Evolutionary conservation across 2,329 filamentous ascomycete genomes (phyloP).

Genomic region (Exutisphaerella laricina): DNA sequence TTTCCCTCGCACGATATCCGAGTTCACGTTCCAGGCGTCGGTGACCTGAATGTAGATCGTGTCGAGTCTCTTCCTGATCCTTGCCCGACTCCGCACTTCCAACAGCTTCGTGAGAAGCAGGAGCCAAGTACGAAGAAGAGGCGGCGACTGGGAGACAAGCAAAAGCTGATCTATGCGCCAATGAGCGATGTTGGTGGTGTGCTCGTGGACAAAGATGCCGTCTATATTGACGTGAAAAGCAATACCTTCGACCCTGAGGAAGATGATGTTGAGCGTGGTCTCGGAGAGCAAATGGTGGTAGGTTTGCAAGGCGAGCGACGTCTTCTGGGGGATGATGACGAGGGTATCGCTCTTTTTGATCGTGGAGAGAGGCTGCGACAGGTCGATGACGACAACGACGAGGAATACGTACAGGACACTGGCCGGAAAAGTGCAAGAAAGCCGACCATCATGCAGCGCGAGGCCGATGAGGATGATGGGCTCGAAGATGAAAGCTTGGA

Average conservation of each 20-base stretch:
- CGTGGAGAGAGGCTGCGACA: conserved; percentile 65
- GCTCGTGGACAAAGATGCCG: conserved; percentile 92
- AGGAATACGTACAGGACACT: conserved; percentile 40
- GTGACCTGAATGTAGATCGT: conserved; percentile 74
- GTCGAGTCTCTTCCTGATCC: conserved; percentile 90
- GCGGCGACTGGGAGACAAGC: conserved; percentile 84
- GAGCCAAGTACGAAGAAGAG: conserved; percentile 70
- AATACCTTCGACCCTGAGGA: conserved; percentile 65
- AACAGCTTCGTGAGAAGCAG: conserved; percentile 77
- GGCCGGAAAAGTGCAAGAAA: conserved; percentile 41
- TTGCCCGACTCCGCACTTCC: conserved; percentile 87
- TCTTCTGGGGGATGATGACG: conserved; percentile 74
- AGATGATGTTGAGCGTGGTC: conserved; percentile 66
- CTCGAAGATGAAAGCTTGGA: conserved; percentile 48
- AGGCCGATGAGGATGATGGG: conserved; percentile 45
- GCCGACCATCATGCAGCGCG: conserved; percentile 45
- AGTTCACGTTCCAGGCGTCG: conserved; percentile 87
- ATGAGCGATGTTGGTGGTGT: conserved; percentile 98
- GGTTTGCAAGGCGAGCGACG: conserved; percentile 76
- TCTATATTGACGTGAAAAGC: conserved; percentile 74
- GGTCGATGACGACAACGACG: conserved; percentile 47
- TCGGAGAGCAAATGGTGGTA: conserved; percentile 92
- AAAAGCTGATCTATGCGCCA: conserved; percentile 91
- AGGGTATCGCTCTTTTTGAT: conserved; percentile 79
- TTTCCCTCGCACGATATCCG: conserved; percentile 79